Base-by-base conservation (phyloP, 2,329 filamentous ascomycete species). In the Penicillium corylophilum region DNA sequence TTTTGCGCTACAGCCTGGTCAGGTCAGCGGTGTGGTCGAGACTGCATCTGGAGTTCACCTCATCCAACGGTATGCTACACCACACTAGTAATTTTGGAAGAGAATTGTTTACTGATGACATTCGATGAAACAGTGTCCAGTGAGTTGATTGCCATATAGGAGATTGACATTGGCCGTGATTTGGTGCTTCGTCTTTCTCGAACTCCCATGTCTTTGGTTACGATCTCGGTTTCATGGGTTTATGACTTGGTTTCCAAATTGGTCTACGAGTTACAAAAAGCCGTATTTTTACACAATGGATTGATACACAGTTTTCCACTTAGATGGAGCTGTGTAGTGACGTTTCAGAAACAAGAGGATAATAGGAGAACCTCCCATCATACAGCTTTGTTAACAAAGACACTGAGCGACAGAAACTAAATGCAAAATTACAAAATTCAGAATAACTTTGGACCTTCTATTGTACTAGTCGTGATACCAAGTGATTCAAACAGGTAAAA, bases 31-130 rank as follows among this genome's bases (percentile, higher is more conserved):
- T 42, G 80, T 96, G 33, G 88, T 97, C 12, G 89, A 96, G 74
- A 96, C 94, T 35, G 92, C 91, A 44, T 96, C 92, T 46, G 94
- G 94, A 1, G 79, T 97, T 67, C 94, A 99, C 77, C 79, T 99
- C 74, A 99, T 99, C 74, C 88, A 97, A 77, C 87, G 92, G 90
- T 95, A 81, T 57, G 78, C 68, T 28, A 8, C 22, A 24, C 39
- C 3, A 26, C 39, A 8, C 16, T n/a, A 13, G 6, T 3, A 23
- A 16, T 16, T 7, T 20, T n/a, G 20, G 3, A n/a, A 12, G 22
- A n/a, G 24, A 4, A 7, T 26, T 13, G n/a, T 10, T 16, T 42
- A 8, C 51, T 54, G 38, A 60, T 18, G n/a, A 42, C 2, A 18
- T n/a, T 6, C 7, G 23, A 13, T 18, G 6, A n/a, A 49, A 57